Base-by-base conservation (phyloP, 305 asterid genomes). In the Plantago coronopus region DNA sequence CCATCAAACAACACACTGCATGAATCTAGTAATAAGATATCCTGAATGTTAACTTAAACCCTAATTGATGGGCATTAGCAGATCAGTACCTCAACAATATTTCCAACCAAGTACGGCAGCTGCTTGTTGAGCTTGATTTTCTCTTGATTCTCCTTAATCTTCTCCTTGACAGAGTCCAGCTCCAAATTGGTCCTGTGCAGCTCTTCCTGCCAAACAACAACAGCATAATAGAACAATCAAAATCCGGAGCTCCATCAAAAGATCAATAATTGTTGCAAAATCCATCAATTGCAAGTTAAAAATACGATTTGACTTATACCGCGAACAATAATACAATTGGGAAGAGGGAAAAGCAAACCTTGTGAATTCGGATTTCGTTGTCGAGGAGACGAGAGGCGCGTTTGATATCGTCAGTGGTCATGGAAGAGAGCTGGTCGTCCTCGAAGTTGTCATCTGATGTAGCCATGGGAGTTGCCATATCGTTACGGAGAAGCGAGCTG, bases 301-400 rank as follows among this genome's bases (percentile, higher is more conserved):
- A 7, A 34, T 2, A 34, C 40, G 9, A 34, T 34, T 7, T 34
- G 1, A 1, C 40, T 7, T 34, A 0, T 7, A 2, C 2, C 0
- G 12, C 1, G 40, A 34, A 7, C 12, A 6, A 34, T 8, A 9
- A 7, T 3, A 9, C 11, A 2, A 34, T 34, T 9, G 11, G 40
- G 8, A 6, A 0, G 13, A 34, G 31, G 5, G 8, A 34, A 34
- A 34, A 34, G 40, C 40, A 34, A 34, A 46, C 87, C 88, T 74
- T 79, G 60, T 79, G 68, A 62, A 84, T 77, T 57, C 95, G 86
- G 62, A 87, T 84, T 71, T 89, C 91, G 57, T 78, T 89, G 62
- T 86, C 95, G 53, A 89, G 94, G 16, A 89, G 89, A 49, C 97
- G 94, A 64, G 97, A 89, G 42, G 89, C 94, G 68, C 95, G 87